Base-by-base conservation (phyloP, 2,329 filamentous ascomycete genomes). In the Fusarium haematococcum region DNA sequence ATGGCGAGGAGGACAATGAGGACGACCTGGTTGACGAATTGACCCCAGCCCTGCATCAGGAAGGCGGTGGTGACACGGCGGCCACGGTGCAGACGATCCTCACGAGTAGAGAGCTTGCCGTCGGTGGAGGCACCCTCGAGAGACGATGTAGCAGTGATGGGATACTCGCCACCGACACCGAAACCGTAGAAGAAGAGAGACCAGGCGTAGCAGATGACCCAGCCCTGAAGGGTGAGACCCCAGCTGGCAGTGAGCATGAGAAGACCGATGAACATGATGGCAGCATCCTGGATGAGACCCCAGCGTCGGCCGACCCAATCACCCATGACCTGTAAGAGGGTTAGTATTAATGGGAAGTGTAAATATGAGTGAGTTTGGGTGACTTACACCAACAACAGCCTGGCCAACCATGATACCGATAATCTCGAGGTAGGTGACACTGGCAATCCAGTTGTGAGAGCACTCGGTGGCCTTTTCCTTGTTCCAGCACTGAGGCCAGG, bases 31-130 rank as follows among this genome's bases (percentile, higher is more conserved):
- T 98, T 98, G 87, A 94, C 88, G 82, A 98, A 94, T 84, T 98
- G 96, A 75, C 96, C 96, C 96, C 96, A 98, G 64, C 96, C 96
- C 85, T 98, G 96, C 96, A 98, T 98, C 84, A 98, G 85, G 87
- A 98, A 98, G 68, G 96, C 95, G 83, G 93, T 95, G 75, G 95
- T 98, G 81, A 98, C 96, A 84, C 97, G 97, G 80, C 96, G 94
- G 74, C 96, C 96, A 85, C 96, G 95, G 86, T 98, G 96, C 63
- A 98, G 91, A 81, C 96, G 94, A 82, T 98, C 96, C 63, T 98
- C 95, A 72, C 92, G 93, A 68, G 95, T 98, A 8, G 96, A 98
- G 63, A 98, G 86, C 82, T 93, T 95, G 71, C 96, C 95, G 41
- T 94, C 86, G n/a, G 94, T 91, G 54, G 95, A 93, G 18, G 94